Base-by-base conservation (phyloP, 2,329 filamentous ascomycete species). In the Cytospora leucostoma region DNA sequence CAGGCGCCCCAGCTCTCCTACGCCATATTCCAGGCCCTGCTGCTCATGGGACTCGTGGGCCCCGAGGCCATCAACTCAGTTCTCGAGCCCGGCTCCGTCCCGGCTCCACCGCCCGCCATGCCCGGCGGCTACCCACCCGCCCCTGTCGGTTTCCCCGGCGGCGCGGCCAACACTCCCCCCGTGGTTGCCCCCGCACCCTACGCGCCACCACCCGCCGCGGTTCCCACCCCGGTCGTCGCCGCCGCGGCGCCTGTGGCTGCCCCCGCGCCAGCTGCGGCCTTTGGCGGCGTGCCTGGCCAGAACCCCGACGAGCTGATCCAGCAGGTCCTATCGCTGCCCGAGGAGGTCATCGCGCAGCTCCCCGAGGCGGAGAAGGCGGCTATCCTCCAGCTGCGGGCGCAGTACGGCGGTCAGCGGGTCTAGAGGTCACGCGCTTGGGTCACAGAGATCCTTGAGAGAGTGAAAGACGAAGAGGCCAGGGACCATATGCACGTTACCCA, bases 1-100 rank as follows among this genome's bases (percentile, higher is more conserved):
- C 90, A 94, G 78, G 93, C 93, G 1, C 95, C 95, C 0, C 95
- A 99, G 77, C 87, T 99, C 52, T 88, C 92, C 5, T 98, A 96
- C 71, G 95, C 95, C 63, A 90, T 98, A 68, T 98, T 98, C 78
- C 94, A 98, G 77, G 91, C 93, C 32, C 84, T 98, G 11, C 85
- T 98, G 2, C 86, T 97, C 44, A 95, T 98, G 86, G 92, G 93
- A 53, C 87, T 98, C 11, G 92, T 98, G 62, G 94, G 95, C 63
- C 90, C 92, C 15, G 88, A 88, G 70, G 88, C 93, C 3, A 88
- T 98, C 61, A 85, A 89, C 67, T 88, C 90, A 5, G 91, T 98
- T 35, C 84, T 97, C 59, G 91, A 96, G 71, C 77, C 80, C 5
- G 74, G 73, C 37, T 74, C 77, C 61, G 73, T 76, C 78, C 72